Evolutionary conservation across 169 alveolate genomes (phyloP).

Genomic region (Plasmodium gonderi): DNA sequence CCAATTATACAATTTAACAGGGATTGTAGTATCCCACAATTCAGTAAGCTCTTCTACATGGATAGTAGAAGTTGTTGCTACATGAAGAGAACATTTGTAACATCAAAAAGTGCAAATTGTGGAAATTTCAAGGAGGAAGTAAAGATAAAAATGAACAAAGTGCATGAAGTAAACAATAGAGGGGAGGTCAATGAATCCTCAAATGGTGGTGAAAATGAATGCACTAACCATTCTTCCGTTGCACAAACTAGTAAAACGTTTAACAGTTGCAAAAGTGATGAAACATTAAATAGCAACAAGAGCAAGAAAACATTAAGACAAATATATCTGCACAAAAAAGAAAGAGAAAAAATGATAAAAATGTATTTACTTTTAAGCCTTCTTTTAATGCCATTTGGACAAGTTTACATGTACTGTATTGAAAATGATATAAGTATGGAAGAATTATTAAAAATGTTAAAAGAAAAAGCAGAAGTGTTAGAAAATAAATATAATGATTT

Average conservation of each 20-base stretch:
- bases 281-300: neutral
- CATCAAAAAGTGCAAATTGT: neutral
- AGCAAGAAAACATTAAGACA: conserved; percentile 11
- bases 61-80: neutral
- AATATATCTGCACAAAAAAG: conserved; percentile 40
- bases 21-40: neutral
- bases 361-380: conserved; percentile 64
- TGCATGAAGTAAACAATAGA: neutral
- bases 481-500: conserved; percentile 65
- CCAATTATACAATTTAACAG: neutral
- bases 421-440: conserved; percentile 51
- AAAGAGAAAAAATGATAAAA: conserved; percentile 41
- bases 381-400: conserved; percentile 59
- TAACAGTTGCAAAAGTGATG: neutral
- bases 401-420: conserved; percentile 33
- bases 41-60: neutral
- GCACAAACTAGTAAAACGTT: neutral
- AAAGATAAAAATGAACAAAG: neutral
- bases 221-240: neutral
- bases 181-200: neutral
- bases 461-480: conserved; percentile 24
- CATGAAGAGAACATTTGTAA: neutral
- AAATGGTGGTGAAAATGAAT: neutral
- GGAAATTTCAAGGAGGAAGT: neutral
- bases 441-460: conserved; percentile 30